Evolutionary conservation across 208 protist genomes (phyloP), one percentile per base, ranked within the genome.

Genomic region (Trypanosoma theileri): DNA sequence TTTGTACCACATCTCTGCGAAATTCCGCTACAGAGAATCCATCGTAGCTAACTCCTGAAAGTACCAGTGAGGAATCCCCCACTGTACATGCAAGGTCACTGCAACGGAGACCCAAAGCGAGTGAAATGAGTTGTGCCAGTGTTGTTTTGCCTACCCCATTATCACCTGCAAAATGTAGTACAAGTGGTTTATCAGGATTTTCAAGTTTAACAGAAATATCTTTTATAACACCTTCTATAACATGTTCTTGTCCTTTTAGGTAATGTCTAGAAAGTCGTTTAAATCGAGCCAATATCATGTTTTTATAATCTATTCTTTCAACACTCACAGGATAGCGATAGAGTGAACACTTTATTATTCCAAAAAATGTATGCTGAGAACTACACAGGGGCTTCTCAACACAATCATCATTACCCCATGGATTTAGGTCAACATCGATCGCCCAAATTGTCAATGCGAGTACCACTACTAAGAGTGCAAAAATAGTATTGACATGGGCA

Each of bases 61-160:
- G 73, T 44, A 83, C 80, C 1, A 94, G 69, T 11, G 85, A 86
- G 55, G 82, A 79, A 57, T 94, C 85, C 17, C 88, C 88, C 17
- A 82, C 35, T 12, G 40, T 24, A 40, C 79, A 84, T 50, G 73
- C 22, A 21, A 35, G 12, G 31, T 82, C 65, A 1, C 55, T 69
- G 63, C 85, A 94, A 14, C 81, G 73, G 57, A 85, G 78, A 2
- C 72, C 85, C 16, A 91, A 42, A 12, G 89, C 79, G 10, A 89
- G 71, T 9, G 89, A 94, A 53, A 94, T 83, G 12, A 86, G 64
- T 69, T 91, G 79, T 35, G 89, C 86, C 16, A 71, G 55, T 19
- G 73, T 78, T 4, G 88, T 94, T 73, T 94, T 94, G 31, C 88
- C 88, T 4, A 94, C 88, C 21, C 88, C 88, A 61, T 94, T 94